These are phyloP conservation scores for Phytophthora sp. DNA, from an alignment of 352 stramenopile genomes.

Conservation along the genomic window DNA sequence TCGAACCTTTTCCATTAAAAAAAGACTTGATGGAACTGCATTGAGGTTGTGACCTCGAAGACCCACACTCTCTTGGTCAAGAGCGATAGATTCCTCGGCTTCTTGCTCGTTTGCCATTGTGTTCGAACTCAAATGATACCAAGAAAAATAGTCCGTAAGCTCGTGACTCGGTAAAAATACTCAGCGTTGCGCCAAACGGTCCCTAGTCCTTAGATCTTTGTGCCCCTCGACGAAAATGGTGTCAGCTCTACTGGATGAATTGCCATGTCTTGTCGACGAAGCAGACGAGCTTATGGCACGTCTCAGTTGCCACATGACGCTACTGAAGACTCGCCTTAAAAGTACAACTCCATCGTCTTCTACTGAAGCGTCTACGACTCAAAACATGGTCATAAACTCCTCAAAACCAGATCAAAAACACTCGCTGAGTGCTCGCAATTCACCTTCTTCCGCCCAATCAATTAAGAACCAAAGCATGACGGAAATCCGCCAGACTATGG, in stretches of 20 bases:
- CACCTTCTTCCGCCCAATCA: neutral
- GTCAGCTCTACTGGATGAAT: slow-evolving; percentile 63
- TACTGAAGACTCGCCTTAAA: slow-evolving; percentile 26
- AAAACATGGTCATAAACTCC: neutral
- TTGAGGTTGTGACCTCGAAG: slow-evolving; percentile 46
- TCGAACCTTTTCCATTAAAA: slow-evolving; percentile 60
- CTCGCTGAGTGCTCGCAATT: slow-evolving; percentile 1
- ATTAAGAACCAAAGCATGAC: slow-evolving; percentile 1
- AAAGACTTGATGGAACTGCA: slow-evolving; percentile 49
- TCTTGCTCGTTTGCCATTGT: slow-evolving; percentile 23
- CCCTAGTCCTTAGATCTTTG: neutral
- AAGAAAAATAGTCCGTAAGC: no score
- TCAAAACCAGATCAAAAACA: slow-evolving; percentile 12
- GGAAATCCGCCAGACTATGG: slow-evolving; percentile 15
- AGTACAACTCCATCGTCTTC: neutral
- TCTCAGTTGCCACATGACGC: slow-evolving; percentile 45
- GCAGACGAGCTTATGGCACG: slow-evolving; percentile 62
- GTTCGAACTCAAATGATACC: neutral
- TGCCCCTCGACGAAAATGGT: slow-evolving; percentile 43
- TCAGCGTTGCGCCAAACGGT: neutral
- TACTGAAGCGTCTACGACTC: slow-evolving; percentile 2
- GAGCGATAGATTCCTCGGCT: slow-evolving; percentile 3
- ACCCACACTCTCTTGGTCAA: slow-evolving; percentile 45
- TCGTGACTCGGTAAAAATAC: slow-evolving; percentile 36
- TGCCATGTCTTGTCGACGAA: slow-evolving; percentile 67